Conservation (phyloP, 2,329 filamentous ascomycete genomes). For the Cercospora canescens region DNA sequence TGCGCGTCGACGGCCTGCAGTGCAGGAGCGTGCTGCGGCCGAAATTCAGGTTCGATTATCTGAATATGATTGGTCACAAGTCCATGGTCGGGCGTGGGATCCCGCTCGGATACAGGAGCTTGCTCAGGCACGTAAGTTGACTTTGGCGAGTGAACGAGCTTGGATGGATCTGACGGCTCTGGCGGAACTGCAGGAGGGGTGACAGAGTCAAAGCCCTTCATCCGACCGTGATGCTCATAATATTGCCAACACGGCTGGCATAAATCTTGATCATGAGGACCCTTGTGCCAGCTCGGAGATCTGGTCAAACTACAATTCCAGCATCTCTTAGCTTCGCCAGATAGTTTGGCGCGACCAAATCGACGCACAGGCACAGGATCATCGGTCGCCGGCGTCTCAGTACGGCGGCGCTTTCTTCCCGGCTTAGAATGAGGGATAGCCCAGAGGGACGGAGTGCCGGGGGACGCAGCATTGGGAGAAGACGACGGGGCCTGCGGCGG, state of each 20-base stretch:
- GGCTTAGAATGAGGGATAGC: constrained; percentile 12
- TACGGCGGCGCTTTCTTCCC: constrained; percentile 8
- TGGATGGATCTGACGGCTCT: background rate
- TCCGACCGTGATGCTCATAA: constrained; percentile 30
- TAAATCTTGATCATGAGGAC: constrained; percentile 31
- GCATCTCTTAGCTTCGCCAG: constrained; percentile 23
- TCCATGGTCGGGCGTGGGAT: background rate
- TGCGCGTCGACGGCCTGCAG: background rate
- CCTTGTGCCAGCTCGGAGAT: constrained; percentile 28
- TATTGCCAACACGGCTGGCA: constrained; percentile 35
- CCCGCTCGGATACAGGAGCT: background rate
- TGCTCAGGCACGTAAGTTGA: background rate
- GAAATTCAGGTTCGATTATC: background rate
- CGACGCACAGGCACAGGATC: background rate
- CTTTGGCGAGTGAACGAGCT: background rate
- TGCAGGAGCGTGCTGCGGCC: background rate
- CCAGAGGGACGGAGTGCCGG: constrained; percentile 24
- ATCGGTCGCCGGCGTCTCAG: background rate
- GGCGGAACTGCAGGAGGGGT: constrained; percentile 18
- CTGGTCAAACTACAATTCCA: constrained; percentile 31
- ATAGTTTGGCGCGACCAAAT: constrained; percentile 8
- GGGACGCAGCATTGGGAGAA: constrained; percentile 18
- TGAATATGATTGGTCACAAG: background rate
- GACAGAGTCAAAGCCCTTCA: constrained; percentile 28
- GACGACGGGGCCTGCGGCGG: constrained; percentile 1